Conservation (phyloP, 768 basidiomycete species). For the Kwoniella heveanensis region DNA sequence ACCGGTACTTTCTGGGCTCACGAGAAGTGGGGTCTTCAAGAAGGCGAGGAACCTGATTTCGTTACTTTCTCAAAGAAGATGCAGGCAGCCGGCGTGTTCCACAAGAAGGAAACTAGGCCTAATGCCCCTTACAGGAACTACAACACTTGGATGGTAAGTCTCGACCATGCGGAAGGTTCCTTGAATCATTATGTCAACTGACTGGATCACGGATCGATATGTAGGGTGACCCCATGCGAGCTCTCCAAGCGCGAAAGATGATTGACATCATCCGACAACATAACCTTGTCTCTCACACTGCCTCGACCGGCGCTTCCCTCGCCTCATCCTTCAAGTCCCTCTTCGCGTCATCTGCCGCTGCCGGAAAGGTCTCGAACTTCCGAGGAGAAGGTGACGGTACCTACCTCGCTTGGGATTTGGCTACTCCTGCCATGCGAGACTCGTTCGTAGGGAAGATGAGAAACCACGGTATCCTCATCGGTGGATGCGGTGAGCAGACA, state of each 20-base stretch:
- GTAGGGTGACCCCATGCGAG: conserved; percentile 56
- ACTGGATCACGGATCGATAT: too few relatives aligned
- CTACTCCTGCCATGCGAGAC: conserved; percentile 47
- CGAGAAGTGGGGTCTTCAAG: conserved; percentile 57
- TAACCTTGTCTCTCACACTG: conserved; percentile 55
- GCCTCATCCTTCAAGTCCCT: conserved; percentile 19
- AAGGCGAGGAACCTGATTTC: conserved; percentile 56
- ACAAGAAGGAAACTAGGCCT: conserved; percentile 55
- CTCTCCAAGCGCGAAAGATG: conserved; percentile 56
- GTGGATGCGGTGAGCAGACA: conserved; percentile 48
- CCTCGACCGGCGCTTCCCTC: conserved; percentile 45
- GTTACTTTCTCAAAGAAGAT: conserved; percentile 59
- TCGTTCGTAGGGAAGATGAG: conserved; percentile 52
- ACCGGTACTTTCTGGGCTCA: conserved; percentile 60
- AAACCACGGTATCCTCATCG: conserved; percentile 56
- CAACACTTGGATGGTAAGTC: conserved; percentile 53
- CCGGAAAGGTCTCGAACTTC: conserved; percentile 43
- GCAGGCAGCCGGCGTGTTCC: conserved; percentile 58
- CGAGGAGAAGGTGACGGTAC: conserved; percentile 56
- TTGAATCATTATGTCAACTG: background rate
- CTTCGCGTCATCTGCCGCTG: conserved; percentile 7
- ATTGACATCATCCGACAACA: conserved; percentile 56
- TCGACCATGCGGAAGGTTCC: too few relatives aligned
- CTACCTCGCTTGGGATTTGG: conserved; percentile 57
- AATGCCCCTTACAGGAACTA: conserved; percentile 54